phyloP scores from a whole-genome alignment of 1,139 yeast species.

The Saccharomyces uvarum region DNA sequence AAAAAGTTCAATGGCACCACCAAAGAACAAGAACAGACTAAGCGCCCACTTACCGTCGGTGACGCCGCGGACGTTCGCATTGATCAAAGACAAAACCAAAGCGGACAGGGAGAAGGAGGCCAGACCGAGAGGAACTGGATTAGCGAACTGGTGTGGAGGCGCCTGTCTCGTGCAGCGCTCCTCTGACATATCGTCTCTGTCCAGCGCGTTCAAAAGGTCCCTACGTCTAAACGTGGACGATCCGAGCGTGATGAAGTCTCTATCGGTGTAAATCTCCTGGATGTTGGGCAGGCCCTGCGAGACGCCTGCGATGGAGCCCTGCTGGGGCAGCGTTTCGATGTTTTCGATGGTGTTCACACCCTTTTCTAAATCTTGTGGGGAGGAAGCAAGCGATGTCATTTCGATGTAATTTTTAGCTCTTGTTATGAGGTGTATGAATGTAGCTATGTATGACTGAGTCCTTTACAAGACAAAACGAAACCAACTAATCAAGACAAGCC shows the following conservation, averaged over 20 bases:
- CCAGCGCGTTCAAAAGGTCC: conserved; percentile 51
- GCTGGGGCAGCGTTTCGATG: conserved; percentile 3
- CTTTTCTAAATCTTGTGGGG: conserved; percentile 3
- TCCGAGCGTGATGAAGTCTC: conserved; percentile 43
- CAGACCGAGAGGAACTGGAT: conserved; percentile 58
- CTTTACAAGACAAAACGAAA: neutral
- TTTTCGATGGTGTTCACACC: conserved; percentile 1
- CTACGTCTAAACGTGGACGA: conserved; percentile 49
- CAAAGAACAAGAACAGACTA: conserved; percentile 47
- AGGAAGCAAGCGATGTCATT: conserved; percentile 4
- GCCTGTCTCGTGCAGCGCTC: conserved; percentile 32
- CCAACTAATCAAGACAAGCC: neutral
- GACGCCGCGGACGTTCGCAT: conserved; percentile 48
- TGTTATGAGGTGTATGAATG: neutral
- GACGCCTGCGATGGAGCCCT: conserved; percentile 3
- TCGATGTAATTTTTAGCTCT: neutral
- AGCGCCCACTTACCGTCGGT: conserved; percentile 42
- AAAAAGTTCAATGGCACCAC: conserved; percentile 57
- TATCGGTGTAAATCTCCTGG: conserved; percentile 27
- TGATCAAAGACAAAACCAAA: conserved; percentile 38
- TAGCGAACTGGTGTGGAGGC: conserved; percentile 33
- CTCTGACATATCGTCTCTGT: conserved; percentile 55
- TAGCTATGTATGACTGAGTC: neutral
- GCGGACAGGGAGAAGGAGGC: conserved; percentile 49
- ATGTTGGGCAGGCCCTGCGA: conserved; percentile 6